These are phyloP conservation scores for Capsella bursapastoris DNA, from an alignment of 345 rosid species.

Conservation along the genomic window DNA sequence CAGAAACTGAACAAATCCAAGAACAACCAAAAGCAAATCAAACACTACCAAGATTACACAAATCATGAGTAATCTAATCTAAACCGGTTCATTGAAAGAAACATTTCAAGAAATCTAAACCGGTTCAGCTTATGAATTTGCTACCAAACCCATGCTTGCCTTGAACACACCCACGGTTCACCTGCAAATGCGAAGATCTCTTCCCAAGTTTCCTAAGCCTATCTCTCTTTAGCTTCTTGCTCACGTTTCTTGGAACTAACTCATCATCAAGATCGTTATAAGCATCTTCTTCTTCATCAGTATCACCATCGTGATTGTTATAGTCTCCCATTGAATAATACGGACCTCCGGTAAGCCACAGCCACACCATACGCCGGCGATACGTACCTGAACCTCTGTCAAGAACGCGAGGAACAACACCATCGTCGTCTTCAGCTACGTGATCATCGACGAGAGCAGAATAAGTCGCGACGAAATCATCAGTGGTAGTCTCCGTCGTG, in stretches of 20 bases:
- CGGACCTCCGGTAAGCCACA: neutral
- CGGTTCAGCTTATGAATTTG: neutral
- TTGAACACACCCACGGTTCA: conserved; percentile 58
- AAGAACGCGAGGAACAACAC: neutral
- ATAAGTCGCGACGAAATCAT: neutral
- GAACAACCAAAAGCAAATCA: neutral
- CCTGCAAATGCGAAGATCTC: conserved; percentile 29
- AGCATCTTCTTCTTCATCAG: conserved; percentile 13
- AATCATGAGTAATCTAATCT: neutral
- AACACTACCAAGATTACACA: neutral
- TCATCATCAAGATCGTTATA: conserved; percentile 51
- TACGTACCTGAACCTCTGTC: neutral
- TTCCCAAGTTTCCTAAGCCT: conserved; percentile 57
- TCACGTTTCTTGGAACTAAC: conserved; percentile 33
- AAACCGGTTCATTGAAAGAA: neutral
- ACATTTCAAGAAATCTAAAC: neutral
- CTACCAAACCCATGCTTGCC: conserved; percentile 61
- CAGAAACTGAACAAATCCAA: neutral
- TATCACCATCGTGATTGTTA: neutral
- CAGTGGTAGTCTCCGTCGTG: neutral
- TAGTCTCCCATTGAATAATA: neutral
- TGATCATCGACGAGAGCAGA: neutral
- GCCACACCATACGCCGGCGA: neutral
- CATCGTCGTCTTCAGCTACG: neutral
- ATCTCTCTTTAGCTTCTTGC: conserved; percentile 53